Conservation (phyloP, 2,329 filamentous ascomycete genomes). For the Xylogone sp. region DNA sequence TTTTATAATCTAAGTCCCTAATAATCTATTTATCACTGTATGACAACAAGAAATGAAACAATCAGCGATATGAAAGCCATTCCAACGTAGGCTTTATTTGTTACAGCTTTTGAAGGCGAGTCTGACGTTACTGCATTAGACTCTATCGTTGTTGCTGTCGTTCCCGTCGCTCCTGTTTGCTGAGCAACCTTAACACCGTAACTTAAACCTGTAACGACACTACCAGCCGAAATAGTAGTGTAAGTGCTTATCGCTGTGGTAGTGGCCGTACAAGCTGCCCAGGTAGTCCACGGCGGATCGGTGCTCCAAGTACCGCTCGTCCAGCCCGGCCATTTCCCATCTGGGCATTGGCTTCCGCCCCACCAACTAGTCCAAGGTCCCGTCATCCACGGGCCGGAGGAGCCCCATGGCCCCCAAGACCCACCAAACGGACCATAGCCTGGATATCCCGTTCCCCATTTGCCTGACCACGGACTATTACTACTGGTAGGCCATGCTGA, state of each 20-base stretch:
- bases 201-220: constrained; percentile 3
- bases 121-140: no score
- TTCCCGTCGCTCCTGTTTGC: not conserved
- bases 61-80: no score
- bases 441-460: not conserved
- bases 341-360: constrained; percentile 8
- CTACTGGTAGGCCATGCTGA: not conserved
- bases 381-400: constrained; percentile 8
- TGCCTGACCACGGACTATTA: constrained; percentile 2
- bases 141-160: no score
- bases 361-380: constrained; percentile 12
- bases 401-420: constrained; percentile 10
- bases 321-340: constrained; percentile 10
- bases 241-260: constrained; percentile 6
- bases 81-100: no score
- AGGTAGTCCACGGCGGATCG: constrained; percentile 10
- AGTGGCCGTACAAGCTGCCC: constrained; percentile 8
- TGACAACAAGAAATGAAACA: no score
- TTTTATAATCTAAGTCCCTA: no score
- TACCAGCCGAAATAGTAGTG: constrained; percentile 5
- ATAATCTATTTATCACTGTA: no score
- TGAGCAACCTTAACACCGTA: constrained; percentile 10
- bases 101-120: no score
- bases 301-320: constrained; percentile 8
- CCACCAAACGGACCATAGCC: constrained; percentile 12